phyloP scores from a whole-genome alignment of 2,329 filamentous ascomycete species.

The Pseudopyrenochaeta lycopersici region DNA sequence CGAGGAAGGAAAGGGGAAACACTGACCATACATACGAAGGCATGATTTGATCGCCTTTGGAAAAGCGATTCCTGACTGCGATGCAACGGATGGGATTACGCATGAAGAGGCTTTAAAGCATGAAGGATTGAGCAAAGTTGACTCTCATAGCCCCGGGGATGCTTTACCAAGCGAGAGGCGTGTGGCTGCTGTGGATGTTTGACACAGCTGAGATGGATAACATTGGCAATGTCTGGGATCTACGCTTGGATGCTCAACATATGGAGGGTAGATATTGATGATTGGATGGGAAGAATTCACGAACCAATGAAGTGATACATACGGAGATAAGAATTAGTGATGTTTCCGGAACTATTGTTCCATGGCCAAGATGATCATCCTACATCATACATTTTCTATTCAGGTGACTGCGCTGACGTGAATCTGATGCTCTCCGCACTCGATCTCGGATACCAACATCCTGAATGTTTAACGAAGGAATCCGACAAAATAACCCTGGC shows the following conservation, averaged over 20 bases:
- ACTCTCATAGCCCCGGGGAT: not conserved
- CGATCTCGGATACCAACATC: conserved; percentile 6
- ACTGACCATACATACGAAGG: conserved; percentile 3
- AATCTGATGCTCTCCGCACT: not conserved
- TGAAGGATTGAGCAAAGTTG: not conserved
- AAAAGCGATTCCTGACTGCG: conserved; percentile 33
- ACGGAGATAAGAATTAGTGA: not conserved
- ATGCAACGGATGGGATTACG: conserved; percentile 32
- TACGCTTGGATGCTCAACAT: not conserved
- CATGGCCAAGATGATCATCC: not conserved
- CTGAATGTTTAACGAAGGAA: not conserved
- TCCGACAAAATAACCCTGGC: not conserved
- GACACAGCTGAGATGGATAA: not conserved
- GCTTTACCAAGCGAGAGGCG: not conserved
- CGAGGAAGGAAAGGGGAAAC: not conserved
- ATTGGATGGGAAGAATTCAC: not conserved
- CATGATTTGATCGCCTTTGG: conserved; percentile 36
- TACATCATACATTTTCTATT: not conserved
- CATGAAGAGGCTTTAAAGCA: not conserved
- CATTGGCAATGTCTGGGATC: not conserved
- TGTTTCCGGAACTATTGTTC: not conserved
- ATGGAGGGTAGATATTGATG: too few relatives aligned
- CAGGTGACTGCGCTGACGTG: not conserved
- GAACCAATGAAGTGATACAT: not conserved
- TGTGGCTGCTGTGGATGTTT: not conserved